A percentile compares a stretch with the other conserved stretches of the same genome.
Evolutionary conservation across 139 green algal species (phyloP).

Genomic region (Pleodorina starrii): DNA sequence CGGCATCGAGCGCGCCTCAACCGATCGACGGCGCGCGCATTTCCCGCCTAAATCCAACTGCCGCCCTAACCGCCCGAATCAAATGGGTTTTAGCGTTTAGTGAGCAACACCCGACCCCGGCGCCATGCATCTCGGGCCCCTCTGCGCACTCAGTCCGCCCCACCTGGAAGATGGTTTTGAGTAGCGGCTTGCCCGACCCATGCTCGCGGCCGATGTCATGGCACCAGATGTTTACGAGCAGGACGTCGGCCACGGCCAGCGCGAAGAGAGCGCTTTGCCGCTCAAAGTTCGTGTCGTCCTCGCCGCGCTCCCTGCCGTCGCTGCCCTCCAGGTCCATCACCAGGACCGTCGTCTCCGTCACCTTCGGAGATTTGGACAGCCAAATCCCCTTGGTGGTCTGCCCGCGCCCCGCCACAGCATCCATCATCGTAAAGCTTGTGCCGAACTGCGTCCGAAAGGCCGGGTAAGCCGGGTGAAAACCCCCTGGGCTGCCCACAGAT

Average conservation of each 20-base stretch:
- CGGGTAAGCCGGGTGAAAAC: no score
- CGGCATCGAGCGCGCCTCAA: no score
- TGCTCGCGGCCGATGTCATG: slow-evolving; percentile 98
- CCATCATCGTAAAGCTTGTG: slow-evolving; percentile 96
- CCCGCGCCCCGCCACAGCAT: slow-evolving; percentile 86
- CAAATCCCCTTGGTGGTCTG: slow-evolving; percentile 96
- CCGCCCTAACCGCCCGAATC: no score
- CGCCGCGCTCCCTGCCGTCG: slow-evolving; percentile 90
- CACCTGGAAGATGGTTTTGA: slow-evolving; percentile 98
- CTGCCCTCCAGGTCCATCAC: slow-evolving; percentile 97
- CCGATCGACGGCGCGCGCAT: no score
- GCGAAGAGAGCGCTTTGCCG: slow-evolving; percentile 97
- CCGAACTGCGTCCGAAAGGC: slow-evolving; percentile 83
- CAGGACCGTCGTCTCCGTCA: slow-evolving; percentile 79
- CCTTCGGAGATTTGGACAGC: slow-evolving; percentile 81
- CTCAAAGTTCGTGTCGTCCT: slow-evolving; percentile 99
- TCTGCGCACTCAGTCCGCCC: no score
- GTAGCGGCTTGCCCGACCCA: slow-evolving; percentile 95
- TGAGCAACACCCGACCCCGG: no score
- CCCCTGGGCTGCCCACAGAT: no score
- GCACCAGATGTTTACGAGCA: slow-evolving; percentile 99
- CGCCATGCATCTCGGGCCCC: no score
- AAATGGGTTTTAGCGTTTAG: no score
- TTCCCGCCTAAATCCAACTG: no score
- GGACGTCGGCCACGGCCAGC: slow-evolving; percentile 92